phyloP scores from a whole-genome alignment of 306 rosid genomes.

The Sicyos baderoa region DNA sequence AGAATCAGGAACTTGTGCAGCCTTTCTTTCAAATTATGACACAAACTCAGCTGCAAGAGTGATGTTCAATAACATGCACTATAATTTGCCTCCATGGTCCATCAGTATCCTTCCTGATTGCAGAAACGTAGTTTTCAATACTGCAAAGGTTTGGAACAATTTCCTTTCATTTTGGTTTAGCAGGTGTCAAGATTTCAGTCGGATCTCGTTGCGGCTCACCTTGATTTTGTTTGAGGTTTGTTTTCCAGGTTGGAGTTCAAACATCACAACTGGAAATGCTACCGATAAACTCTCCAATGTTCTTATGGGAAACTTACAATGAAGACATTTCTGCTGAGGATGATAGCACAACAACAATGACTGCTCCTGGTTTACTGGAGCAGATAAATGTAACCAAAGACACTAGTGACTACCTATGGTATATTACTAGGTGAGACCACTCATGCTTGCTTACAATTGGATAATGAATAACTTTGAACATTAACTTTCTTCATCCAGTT shows the following conservation, averaged over 20 bases:
- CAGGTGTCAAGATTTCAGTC: not conserved
- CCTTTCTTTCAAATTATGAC: constrained; percentile 83
- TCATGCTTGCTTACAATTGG: not conserved
- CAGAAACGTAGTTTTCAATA: constrained; percentile 77
- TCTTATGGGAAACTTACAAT: constrained; percentile 83
- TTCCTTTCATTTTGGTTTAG: constrained; percentile 11
- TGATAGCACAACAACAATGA: constrained; percentile 50
- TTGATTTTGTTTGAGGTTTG: not conserved
- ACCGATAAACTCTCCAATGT: constrained; percentile 54
- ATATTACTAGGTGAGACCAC: constrained; percentile 66
- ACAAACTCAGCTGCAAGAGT: constrained; percentile 66
- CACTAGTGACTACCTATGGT: constrained; percentile 92
- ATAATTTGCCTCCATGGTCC: constrained; percentile 96
- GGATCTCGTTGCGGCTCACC: not conserved
- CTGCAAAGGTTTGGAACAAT: constrained; percentile 63
- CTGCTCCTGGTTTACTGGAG: constrained; percentile 83
- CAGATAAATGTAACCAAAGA: constrained; percentile 92
- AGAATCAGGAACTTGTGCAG: constrained; percentile 79
- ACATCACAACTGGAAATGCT: constrained; percentile 91
- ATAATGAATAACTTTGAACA: not conserved
- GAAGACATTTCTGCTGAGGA: constrained; percentile 69
- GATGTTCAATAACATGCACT: constrained; percentile 96
- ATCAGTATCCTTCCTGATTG: constrained; percentile 95
- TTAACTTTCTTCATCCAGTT: not conserved
- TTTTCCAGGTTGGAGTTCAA: constrained; percentile 86